A percentile compares a stretch with the other conserved stretches of the same genome.
phyloP scores from a whole-genome alignment of 371 early-diverging fungal genomes.

The Choanephora cucurbitarum region DNA sequence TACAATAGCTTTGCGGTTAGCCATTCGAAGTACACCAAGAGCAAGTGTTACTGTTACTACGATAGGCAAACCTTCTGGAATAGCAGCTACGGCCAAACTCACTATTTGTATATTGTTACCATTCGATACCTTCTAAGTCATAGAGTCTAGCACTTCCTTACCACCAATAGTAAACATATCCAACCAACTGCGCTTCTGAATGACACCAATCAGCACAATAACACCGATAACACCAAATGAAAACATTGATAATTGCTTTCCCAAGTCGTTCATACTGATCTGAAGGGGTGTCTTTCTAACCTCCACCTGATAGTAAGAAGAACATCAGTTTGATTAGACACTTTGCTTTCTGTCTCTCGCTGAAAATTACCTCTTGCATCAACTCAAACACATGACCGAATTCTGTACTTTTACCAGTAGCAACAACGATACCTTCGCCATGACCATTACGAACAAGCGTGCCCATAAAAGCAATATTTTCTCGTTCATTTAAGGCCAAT shows the following conservation, averaged over 20 bases:
- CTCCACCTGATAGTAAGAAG: slow-evolving; percentile 62
- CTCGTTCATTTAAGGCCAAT: slow-evolving; percentile 72
- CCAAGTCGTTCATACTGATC: slow-evolving; percentile 84
- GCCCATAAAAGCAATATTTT: slow-evolving; percentile 90
- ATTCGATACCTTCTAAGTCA: neutral
- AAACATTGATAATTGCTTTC: slow-evolving; percentile 79
- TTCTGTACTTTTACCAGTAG: slow-evolving; percentile 85
- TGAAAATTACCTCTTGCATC: slow-evolving; percentile 72
- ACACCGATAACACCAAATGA: slow-evolving; percentile 90
- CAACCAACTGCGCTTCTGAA: slow-evolving; percentile 86
- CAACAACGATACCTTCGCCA: slow-evolving; percentile 83
- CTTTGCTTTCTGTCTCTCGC: neutral
- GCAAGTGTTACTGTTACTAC: slow-evolving; percentile 92
- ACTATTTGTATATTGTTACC: slow-evolving; percentile 34
- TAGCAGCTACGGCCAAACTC: slow-evolving; percentile 91
- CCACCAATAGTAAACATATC: slow-evolving; percentile 96
- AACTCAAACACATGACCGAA: slow-evolving; percentile 84
- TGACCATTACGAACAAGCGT: slow-evolving; percentile 81
- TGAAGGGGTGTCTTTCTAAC: slow-evolving; percentile 85
- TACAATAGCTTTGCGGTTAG: slow-evolving; percentile 83
- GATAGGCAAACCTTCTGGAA: slow-evolving; percentile 94
- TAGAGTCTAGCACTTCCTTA: slow-evolving; percentile 12
- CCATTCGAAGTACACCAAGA: slow-evolving; percentile 88
- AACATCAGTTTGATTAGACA: neutral
- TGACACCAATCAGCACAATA: slow-evolving; percentile 85